These are phyloP conservation scores for Craspedostauros australis DNA, from an alignment of 108 stramenopile species.

Conservation along the genomic window DNA sequence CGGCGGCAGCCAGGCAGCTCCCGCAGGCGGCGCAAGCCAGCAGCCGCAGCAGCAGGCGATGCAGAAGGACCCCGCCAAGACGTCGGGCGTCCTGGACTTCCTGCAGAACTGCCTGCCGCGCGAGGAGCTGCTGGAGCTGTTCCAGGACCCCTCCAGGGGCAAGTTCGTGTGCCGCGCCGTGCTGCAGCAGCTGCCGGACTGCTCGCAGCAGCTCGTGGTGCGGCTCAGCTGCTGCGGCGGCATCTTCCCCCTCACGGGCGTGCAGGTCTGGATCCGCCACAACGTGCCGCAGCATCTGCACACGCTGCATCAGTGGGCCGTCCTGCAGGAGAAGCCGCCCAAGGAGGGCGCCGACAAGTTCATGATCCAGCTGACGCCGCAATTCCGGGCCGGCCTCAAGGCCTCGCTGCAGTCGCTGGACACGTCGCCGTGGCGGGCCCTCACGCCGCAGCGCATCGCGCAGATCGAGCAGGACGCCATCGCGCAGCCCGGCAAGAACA, in stretches of 20 bases:
- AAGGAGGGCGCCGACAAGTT: neutral
- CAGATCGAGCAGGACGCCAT: constrained; percentile 28
- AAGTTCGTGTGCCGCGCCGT: constrained; percentile 44
- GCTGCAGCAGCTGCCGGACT: constrained; percentile 35
- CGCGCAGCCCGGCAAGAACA: constrained; percentile 3
- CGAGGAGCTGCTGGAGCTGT: constrained; percentile 24
- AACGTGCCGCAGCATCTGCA: constrained; percentile 1
- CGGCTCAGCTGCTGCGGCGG: constrained; percentile 48
- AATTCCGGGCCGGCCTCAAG: constrained; percentile 35
- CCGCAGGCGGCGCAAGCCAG: neutral
- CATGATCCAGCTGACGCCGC: constrained; percentile 17
- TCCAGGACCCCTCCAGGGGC: constrained; percentile 38
- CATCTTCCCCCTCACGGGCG: constrained; percentile 20
- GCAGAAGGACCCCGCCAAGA: neutral
- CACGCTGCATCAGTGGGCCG: constrained; percentile 43
- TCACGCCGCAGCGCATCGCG: constrained; percentile 20
- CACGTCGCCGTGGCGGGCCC: constrained; percentile 38
- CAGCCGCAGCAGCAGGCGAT: neutral
- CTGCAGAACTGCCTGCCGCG: constrained; percentile 21
- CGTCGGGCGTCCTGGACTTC: constrained; percentile 46
- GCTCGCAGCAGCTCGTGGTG: constrained; percentile 38
- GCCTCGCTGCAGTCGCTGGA: constrained; percentile 33
- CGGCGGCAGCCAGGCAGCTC: neutral
- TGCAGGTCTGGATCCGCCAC: constrained; percentile 23
- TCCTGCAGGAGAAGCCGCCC: constrained; percentile 14